phyloP scores from a whole-genome alignment of 306 rosid species.

The Cicer chorassanicum region DNA sequence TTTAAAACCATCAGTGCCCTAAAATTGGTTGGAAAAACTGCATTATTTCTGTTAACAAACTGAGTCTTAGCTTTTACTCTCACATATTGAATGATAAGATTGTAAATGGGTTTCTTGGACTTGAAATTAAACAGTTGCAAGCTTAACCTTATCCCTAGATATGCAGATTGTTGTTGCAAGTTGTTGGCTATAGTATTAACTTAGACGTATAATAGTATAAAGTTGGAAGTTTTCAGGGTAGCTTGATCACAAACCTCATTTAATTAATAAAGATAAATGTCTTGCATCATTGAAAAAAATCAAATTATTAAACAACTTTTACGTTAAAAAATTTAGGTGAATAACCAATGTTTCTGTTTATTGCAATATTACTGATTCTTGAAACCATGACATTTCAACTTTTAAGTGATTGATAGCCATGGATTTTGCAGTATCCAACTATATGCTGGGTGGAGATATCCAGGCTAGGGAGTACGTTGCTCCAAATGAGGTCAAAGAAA shows the following conservation, averaged over 20 bases:
- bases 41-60: conserved; percentile 9
- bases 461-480: conserved; percentile 73
- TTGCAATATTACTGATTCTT: conserved; percentile 12
- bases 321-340: conserved; percentile 14
- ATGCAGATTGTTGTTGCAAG: conserved; percentile 2
- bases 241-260: conserved; percentile 12
- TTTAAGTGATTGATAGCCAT: conserved; percentile 39
- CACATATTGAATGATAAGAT: conserved; percentile 14
- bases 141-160: conserved; percentile 9
- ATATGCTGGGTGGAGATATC: conserved; percentile 70
- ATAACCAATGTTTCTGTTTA: background rate
- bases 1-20: conserved; percentile 1
- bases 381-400: conserved; percentile 1
- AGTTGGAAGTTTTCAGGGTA: conserved; percentile 17
- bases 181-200: conserved; percentile 30
- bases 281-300: background rate
- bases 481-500: conserved; percentile 70
- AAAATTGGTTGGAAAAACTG: conserved; percentile 33
- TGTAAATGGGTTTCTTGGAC: conserved; percentile 14
- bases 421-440: conserved; percentile 70
- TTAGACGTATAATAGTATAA: conserved; percentile 6
- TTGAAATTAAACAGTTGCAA: conserved; percentile 8
- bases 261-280: conserved; percentile 13
- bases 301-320: background rate
- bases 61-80: background rate